A percentile compares a stretch with the other conserved stretches of the same genome.
These are phyloP conservation scores for Nakazawaea anatomiae DNA, from an alignment of 805 yeast species.

Conservation along the genomic window DNA sequence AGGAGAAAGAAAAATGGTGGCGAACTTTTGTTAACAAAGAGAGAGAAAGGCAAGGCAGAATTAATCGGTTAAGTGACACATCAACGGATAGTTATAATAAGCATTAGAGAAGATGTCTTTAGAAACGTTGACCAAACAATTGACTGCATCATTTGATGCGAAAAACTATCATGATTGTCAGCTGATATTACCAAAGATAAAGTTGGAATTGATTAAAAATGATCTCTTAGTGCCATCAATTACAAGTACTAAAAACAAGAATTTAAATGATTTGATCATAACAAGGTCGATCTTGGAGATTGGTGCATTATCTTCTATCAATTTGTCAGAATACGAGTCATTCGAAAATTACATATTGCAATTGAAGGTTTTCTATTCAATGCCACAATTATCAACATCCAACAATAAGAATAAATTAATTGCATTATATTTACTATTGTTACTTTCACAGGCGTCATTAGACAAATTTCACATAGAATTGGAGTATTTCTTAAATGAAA, in stretches of 20 bases:
- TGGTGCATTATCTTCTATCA: constrained; percentile 78
- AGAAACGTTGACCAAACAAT: constrained; percentile 62
- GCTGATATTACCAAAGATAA: constrained; percentile 60
- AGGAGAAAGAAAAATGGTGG: neutral
- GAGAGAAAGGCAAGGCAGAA: neutral
- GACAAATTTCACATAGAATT: constrained; percentile 88
- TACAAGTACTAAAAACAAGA: constrained; percentile 28
- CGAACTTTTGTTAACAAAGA: neutral
- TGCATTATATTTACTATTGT: constrained; percentile 68
- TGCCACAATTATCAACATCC: constrained; percentile 28
- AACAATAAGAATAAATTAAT: constrained; percentile 66
- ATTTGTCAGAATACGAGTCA: constrained; percentile 50
- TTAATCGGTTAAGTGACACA: too few relatives aligned
- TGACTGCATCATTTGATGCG: constrained; percentile 57
- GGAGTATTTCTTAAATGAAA: constrained; percentile 56
- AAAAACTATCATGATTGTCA: constrained; percentile 60
- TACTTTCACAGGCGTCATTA: constrained; percentile 77
- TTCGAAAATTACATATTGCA: constrained; percentile 71
- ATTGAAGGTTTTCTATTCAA: constrained; percentile 68
- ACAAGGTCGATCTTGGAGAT: constrained; percentile 82
- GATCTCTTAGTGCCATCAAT: constrained; percentile 65
- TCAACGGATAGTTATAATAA: too few relatives aligned
- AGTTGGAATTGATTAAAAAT: constrained; percentile 72
- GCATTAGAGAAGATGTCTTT: constrained; percentile 41
- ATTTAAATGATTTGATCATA: constrained; percentile 63